Base-by-base conservation (phyloP, 2,329 filamentous ascomycete genomes). In the Aspergillus novoparasiticus region DNA sequence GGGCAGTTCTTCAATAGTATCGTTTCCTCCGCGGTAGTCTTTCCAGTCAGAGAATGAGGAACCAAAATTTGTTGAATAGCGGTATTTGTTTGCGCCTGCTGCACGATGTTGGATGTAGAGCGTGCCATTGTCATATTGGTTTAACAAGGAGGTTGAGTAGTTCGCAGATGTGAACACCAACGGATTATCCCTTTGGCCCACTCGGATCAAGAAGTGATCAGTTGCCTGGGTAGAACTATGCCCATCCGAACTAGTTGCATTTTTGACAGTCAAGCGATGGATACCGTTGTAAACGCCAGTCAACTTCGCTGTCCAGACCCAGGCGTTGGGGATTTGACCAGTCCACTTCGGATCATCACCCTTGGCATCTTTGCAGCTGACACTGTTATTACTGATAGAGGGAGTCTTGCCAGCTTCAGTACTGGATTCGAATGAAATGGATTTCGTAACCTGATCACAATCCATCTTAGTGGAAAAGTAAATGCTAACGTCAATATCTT, bases 191-290 rank as follows among this genome's bases (percentile, higher is more conserved):
- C 68, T 69, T 64, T 84, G 79, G 41, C 87, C 88, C 57, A 89
- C 78, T 19, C 87, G 85, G 68, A 90, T 78, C 66, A 90, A 77
- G 73, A 90, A 88, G 62, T 85, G 83, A 64, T 90, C 87, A n/a
- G 81, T 74, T 0, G 85, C 79, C 55, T 82, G 78, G 0, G 86
- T 89, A 28, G 76, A 76, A 4, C 71, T 73, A 16, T 75, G 77
- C 2, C 80, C 80, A 26, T 77, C 75, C 5, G 73, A 71, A 46
- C 78, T 80, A 3, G 81, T 80, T 23, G 82, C 81, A 66, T 89
- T 89, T 57, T 79, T 82, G 53, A 90, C 75, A 0, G 84, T 87
- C 58, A 90, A 70, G 36, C 81, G 79, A 70, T 90, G 85, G 23
- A 90, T 78, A 34, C 88, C 88, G 64, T 90, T 84, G 10, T 84